A percentile compares a stretch with the other conserved stretches of the same genome.
These are phyloP conservation scores for Aurantiochytrium sp. DNA, from an alignment of 108 stramenopile species.

Conservation along the genomic window DNA sequence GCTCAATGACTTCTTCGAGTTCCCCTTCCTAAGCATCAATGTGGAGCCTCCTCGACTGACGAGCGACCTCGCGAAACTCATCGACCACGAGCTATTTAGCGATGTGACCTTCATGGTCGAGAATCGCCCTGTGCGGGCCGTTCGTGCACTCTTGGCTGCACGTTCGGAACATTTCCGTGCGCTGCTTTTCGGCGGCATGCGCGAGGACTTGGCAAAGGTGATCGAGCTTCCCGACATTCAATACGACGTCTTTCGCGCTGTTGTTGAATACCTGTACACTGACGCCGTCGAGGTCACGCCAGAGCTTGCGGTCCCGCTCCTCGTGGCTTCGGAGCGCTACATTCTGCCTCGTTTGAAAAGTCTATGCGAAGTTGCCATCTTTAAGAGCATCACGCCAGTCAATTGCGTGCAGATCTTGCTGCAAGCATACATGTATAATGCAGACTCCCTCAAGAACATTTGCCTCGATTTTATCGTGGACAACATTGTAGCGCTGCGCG, in stretches of 20 bases:
- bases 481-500: conserved; percentile 67
- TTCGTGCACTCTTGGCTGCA: conserved; percentile 29
- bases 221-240: conserved; percentile 69
- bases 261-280: conserved; percentile 41
- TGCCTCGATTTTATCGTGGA: conserved; percentile 64
- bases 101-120: conserved; percentile 42
- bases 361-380: conserved; percentile 69
- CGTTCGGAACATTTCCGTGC: conserved; percentile 43
- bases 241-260: conserved; percentile 44
- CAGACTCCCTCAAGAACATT: conserved; percentile 44
- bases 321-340: conserved; percentile 83
- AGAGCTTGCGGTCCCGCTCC: conserved; percentile 67
- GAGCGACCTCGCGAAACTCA: conserved; percentile 61
- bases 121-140: conserved; percentile 33
- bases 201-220: conserved; percentile 28
- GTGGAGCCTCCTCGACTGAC: conserved; percentile 67
- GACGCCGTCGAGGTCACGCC: conserved; percentile 49
- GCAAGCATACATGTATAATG: conserved; percentile 36
- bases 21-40: conserved; percentile 65
- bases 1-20: conserved; percentile 87
- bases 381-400: conserved; percentile 27
- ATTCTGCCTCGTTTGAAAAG: conserved; percentile 80
- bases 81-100: conserved; percentile 46
- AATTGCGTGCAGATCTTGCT: conserved; percentile 27
- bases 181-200: conserved; percentile 46